Conservation (phyloP, 768 basidiomycete genomes). For the Leucosporidium creatinivorum region DNA sequence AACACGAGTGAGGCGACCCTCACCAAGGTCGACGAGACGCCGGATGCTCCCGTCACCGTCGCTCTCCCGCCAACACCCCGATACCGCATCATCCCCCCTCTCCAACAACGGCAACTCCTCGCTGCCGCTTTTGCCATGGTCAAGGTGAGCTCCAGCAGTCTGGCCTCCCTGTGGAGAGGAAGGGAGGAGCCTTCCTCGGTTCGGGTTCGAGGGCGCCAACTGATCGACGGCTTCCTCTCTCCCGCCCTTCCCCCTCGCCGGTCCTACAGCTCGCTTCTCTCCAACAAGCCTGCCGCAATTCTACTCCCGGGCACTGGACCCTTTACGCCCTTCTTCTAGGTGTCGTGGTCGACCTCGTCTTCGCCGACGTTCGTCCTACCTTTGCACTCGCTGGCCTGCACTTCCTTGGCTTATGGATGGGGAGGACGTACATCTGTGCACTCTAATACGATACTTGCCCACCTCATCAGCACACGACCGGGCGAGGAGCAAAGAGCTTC, state of each 20-base stretch:
- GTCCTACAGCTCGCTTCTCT: neutral
- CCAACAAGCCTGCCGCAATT: neutral
- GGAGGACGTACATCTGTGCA: too few relatives aligned
- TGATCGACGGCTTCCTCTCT: neutral
- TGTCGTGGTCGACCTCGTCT: neutral
- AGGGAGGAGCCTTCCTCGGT: neutral
- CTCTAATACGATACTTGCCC: too few relatives aligned
- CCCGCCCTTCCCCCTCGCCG: neutral
- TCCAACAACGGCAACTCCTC: neutral
- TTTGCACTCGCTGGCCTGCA: neutral
- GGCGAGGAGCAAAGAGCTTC: too few relatives aligned
- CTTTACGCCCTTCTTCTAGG: slow-evolving; percentile 1
- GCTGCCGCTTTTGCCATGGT: neutral
- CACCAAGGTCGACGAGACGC: neutral
- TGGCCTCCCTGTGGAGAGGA: neutral
- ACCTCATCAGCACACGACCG: too few relatives aligned
- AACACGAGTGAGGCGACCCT: too few relatives aligned
- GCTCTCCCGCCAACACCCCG: neutral
- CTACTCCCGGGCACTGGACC: neutral
- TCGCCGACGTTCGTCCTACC: neutral
- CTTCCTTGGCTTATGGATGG: too few relatives aligned
- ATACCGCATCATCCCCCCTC: neutral
- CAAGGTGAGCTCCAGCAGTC: neutral
- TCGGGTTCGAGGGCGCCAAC: neutral
- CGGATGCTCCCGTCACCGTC: neutral